Base-by-base conservation (phyloP, 2,329 filamentous ascomycete genomes). In the Apiospora aurea region DNA sequence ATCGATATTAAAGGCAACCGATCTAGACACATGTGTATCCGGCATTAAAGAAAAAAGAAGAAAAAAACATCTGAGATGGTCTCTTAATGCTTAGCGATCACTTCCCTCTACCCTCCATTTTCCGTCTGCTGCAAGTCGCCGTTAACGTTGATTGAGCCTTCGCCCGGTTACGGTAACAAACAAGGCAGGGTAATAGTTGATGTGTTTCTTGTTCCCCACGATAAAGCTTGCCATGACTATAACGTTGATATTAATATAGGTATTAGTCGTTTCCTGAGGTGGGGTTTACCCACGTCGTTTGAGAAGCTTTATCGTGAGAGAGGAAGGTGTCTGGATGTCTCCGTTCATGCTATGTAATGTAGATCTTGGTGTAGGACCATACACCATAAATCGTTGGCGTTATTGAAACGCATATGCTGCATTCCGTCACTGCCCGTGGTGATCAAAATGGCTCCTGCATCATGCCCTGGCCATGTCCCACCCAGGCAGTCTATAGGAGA, bases 161-260 rank as follows among this genome's bases (percentile, higher is more conserved):
- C 5, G 57, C 13, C 10, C 29, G 21, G 41, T n/a, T 38, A 34
- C 29, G 29, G 53, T 61, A 61, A 34, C 18, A 21, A 21, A 18
- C 1, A 21, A 61, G 53, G 38, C 29, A 61, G 16, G 51, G 51
- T 29, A 21, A 29, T 2, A 21, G 53, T 2, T 61, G 53, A 38
- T 18, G 53, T 61, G 53, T 16, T 14, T 61, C 26, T 41, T 41
- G 18, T 13, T 41, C 34, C 57, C 57, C 57, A 64, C 57, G 57
- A n/a, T 3, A 41, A 41, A 64, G 41, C 34, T 14, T 38, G 29
- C 57, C 14, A 5, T 2, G 21, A 13, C 34, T 64, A 64, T 64
- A 41, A 41, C 34, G 21, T 13, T 64, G 34, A 41, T 64, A 64
- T 64, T 38, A 64, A 64, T 64, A 64, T 64, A 64, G 57, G 34